A percentile compares a stretch with the other conserved stretches of the same genome.
Evolutionary conservation across 2,329 filamentous ascomycete species (phyloP).

Genomic region (Cadophora malorum): DNA sequence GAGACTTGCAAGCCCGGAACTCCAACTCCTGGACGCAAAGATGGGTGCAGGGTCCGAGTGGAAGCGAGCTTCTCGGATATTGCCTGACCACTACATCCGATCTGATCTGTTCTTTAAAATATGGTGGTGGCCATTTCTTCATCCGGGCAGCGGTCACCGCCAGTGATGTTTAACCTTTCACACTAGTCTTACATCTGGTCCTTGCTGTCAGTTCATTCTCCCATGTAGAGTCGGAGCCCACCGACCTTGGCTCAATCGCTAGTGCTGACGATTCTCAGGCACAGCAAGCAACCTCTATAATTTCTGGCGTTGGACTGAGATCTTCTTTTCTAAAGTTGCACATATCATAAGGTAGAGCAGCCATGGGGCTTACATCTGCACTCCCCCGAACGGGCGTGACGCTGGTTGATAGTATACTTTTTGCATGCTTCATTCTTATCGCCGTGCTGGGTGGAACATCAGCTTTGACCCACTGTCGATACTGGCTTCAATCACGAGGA

Average conservation of each 20-base stretch:
- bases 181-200: neutral
- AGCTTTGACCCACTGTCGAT: constrained; percentile 30
- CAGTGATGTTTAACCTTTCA: neutral
- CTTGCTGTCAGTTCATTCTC: neutral
- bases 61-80: neutral
- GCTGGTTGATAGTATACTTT: constrained; percentile 7
- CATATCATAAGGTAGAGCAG: neutral
- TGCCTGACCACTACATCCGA: neutral
- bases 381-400: constrained; percentile 8
- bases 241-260: neutral
- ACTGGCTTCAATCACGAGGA: constrained; percentile 29
- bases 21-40: neutral
- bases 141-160: neutral
- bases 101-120: neutral
- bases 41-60: neutral
- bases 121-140: neutral
- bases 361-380: constrained; percentile 6
- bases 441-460: constrained; percentile 19
- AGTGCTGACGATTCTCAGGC: constrained; percentile 7
- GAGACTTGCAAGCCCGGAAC: neutral
- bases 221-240: neutral
- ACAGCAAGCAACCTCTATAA: neutral
- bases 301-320: neutral
- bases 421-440: neutral
- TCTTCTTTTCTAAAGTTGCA: neutral